phyloP scores from a whole-genome alignment of 371 early-diverging fungal species.

The Vairimorpha necatrix region DNA sequence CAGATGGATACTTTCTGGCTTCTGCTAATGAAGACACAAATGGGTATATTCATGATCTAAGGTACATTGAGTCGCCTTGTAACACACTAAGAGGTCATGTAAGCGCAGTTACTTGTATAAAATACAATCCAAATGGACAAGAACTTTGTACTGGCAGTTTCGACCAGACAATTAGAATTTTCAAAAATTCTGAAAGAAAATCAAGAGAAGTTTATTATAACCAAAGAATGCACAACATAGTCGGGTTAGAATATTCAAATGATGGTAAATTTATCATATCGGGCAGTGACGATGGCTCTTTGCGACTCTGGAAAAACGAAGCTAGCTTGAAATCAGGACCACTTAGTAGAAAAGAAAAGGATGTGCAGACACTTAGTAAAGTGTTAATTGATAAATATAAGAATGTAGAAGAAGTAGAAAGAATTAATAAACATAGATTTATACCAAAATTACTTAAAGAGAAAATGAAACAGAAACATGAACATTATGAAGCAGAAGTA shows the following conservation, averaged over 20 bases:
- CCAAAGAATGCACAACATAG: constrained; percentile 82
- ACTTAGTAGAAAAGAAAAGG: constrained; percentile 71
- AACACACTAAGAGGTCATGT: constrained; percentile 86
- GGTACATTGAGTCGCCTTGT: constrained; percentile 74
- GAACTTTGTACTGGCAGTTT: constrained; percentile 88
- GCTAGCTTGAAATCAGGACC: constrained; percentile 78
- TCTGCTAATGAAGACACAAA: constrained; percentile 91
- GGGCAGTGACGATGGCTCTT: constrained; percentile 91
- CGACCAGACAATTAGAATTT: constrained; percentile 86
- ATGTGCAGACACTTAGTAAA: constrained; percentile 72
- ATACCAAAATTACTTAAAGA: constrained; percentile 60
- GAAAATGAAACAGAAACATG: constrained; percentile 51
- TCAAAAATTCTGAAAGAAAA: constrained; percentile 72
- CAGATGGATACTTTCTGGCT: constrained; percentile 54
- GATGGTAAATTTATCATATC: constrained; percentile 88
- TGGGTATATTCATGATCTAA: constrained; percentile 86
- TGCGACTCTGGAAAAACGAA: constrained; percentile 90
- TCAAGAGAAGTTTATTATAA: constrained; percentile 91
- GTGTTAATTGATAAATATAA: constrained; percentile 84
- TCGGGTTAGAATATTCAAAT: constrained; percentile 81
- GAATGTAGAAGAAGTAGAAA: constrained; percentile 79
- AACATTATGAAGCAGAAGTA: constrained; percentile 54
- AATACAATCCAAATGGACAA: constrained; percentile 90
- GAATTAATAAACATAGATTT: constrained; percentile 67
- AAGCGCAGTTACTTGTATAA: constrained; percentile 87